Evolutionary conservation across 2,329 filamentous ascomycete genomes (phyloP).

Genomic region (Sporothrix pseudoabietina): DNA sequence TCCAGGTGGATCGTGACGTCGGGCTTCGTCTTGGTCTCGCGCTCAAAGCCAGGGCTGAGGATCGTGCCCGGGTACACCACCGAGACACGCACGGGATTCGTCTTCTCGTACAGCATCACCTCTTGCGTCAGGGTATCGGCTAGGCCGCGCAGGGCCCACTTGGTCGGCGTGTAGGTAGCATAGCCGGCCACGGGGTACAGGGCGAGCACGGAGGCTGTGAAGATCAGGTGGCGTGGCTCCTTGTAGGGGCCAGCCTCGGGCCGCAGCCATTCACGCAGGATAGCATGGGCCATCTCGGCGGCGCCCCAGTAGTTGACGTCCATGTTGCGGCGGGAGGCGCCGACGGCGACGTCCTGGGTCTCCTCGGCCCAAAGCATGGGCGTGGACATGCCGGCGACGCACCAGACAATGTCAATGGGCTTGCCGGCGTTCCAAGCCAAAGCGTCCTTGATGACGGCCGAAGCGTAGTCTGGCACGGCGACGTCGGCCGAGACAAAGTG

Average conservation of each 20-base stretch:
- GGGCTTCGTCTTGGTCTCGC: slow-evolving; percentile 79
- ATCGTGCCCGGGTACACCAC: slow-evolving; percentile 86
- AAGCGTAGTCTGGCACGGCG: slow-evolving; percentile 68
- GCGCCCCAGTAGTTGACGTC: slow-evolving; percentile 89
- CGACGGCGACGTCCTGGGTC: slow-evolving; percentile 54
- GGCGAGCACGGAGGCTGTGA: slow-evolving; percentile 77
- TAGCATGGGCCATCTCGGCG: slow-evolving; percentile 81
- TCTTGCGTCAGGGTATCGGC: slow-evolving; percentile 85
- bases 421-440: slow-evolving; percentile 75
- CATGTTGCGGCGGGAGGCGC: slow-evolving; percentile 75
- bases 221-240: slow-evolving; percentile 75
- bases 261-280: slow-evolving; percentile 72
- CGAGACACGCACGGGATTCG: slow-evolving; percentile 68
- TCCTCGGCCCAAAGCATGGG: slow-evolving; percentile 83
- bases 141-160: slow-evolving; percentile 80
- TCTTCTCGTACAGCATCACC: slow-evolving; percentile 77
- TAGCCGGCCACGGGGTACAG: slow-evolving; percentile 83
- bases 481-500: slow-evolving; percentile 83
- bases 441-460: slow-evolving; percentile 69
- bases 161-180: slow-evolving; percentile 77
- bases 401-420: slow-evolving; percentile 86
- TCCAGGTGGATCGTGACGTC: slow-evolving; percentile 77
- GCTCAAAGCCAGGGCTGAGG: slow-evolving; percentile 69
- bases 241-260: slow-evolving; percentile 50
- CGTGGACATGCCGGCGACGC: slow-evolving; percentile 73